Evolutionary conservation across 108 stramenopile genomes (phyloP).

Genomic region (Licmophora abbreviata): DNA sequence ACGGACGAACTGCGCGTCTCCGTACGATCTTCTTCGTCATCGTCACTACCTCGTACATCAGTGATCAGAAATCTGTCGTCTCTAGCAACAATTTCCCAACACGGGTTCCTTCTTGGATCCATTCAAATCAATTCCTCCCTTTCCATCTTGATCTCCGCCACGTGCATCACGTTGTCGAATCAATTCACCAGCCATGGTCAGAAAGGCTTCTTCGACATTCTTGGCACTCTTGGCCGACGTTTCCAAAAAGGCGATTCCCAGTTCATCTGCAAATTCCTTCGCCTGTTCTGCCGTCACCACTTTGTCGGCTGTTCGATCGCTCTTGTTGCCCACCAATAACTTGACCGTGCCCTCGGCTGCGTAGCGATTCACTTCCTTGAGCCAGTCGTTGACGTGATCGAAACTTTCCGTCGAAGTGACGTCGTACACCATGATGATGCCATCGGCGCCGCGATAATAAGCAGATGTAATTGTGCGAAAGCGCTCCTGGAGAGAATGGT

Average conservation of each 20-base stretch:
- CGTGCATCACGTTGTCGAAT: conserved; percentile 77
- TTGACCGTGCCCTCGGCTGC: conserved; percentile 94
- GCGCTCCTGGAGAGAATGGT: conserved; percentile 92
- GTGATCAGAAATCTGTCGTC: no score
- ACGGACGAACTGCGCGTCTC: no score
- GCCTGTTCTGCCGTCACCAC: conserved; percentile 88
- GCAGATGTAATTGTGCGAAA: conserved; percentile 87
- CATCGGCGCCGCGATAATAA: conserved; percentile 91
- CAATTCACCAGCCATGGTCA: conserved; percentile 96
- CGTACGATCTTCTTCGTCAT: no score
- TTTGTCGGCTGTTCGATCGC: conserved; percentile 80
- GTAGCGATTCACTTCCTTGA: conserved; percentile 71
- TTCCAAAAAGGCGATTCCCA: conserved; percentile 97
- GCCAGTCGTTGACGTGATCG: conserved; percentile 97
- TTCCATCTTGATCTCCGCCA: conserved; percentile 32
- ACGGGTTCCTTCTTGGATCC: conserved; percentile 15
- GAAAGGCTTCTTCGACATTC: conserved; percentile 96
- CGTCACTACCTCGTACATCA: no score
- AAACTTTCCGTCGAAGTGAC: conserved; percentile 87
- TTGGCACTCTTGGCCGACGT: conserved; percentile 92
- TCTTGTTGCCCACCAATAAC: conserved; percentile 95
- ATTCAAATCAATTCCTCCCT: conserved; percentile 56
- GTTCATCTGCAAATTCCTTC: conserved; percentile 90
- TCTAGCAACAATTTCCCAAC: conserved; percentile 33
- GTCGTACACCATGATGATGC: conserved; percentile 90